A percentile compares a stretch with the other conserved stretches of the same genome.
phyloP scores from a whole-genome alignment of 202 grass and related monocot genomes.

The Elaeis oleifera region DNA sequence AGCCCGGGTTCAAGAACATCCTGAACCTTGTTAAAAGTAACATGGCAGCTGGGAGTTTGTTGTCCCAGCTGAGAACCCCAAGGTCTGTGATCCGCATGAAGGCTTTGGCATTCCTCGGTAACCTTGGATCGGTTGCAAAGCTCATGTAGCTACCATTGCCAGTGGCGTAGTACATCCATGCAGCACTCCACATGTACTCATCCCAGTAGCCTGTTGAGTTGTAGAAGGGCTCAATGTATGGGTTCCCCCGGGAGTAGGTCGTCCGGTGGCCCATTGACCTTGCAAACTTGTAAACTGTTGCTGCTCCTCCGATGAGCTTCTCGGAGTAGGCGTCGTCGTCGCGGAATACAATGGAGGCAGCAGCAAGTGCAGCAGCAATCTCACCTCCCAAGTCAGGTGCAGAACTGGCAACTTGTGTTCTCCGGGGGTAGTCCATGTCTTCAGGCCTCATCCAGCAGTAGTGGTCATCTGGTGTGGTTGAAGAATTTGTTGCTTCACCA shows the following conservation, averaged over 20 bases:
- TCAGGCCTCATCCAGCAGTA: constrained; percentile 89
- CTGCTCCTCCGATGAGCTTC: constrained; percentile 54
- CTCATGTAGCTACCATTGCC: constrained; percentile 67
- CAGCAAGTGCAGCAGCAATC: constrained; percentile 64
- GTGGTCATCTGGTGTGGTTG: constrained; percentile 56
- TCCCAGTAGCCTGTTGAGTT: constrained; percentile 91
- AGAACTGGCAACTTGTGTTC: constrained; percentile 9
- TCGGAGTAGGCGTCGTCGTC: constrained; percentile 73
- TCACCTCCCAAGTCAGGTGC: constrained; percentile 68
- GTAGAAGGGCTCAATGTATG: constrained; percentile 51
- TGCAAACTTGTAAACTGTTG: constrained; percentile 70
- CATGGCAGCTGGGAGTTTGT: constrained; percentile 81
- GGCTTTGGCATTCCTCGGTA: constrained; percentile 68
- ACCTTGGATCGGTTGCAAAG: constrained; percentile 69
- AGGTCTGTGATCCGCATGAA: constrained; percentile 49
- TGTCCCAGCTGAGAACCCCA: constrained; percentile 95
- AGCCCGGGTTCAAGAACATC: constrained; percentile 84
- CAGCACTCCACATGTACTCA: constrained; percentile 94
- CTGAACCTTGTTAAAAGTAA: constrained; percentile 70
- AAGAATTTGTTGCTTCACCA: constrained; percentile 36
- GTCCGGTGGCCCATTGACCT: constrained; percentile 33
- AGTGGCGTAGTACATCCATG: constrained; percentile 96
- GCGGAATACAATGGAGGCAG: constrained; percentile 82
- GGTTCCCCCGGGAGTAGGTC: constrained; percentile 47
- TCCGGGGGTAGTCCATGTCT: constrained; percentile 76